Base-by-base conservation (phyloP, 1,284 basidiomycete genomes). In the Rhodotorula sp. region DNA sequence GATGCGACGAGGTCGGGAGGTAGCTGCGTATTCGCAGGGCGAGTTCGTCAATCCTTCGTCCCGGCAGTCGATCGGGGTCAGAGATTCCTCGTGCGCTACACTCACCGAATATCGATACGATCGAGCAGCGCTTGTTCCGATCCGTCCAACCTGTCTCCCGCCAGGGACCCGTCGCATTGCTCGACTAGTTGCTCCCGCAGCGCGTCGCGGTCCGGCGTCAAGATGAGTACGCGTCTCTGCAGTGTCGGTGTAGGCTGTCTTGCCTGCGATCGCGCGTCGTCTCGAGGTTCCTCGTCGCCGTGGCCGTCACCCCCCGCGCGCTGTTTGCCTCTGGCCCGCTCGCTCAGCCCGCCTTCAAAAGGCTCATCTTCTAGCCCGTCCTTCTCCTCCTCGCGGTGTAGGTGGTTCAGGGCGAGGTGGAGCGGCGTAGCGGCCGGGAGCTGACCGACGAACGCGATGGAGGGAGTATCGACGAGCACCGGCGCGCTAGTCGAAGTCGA, bases 361-460 rank as follows among this genome's bases (percentile, higher is more conserved):
- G 5, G 8, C 7, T 6, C 4, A 5, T n/a, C 12, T 1, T 23
- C 23, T 3, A 3, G 8, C 0, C n/a, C 7, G n/a, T 34, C 46
- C 23, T 10, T 14, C 23, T 14, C 54, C 23, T 14, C 54, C 14
- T 59, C 52, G 2, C 10, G 26, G 18, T 52, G 58, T 7, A 76
- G 61, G 56, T 76, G 74, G 52, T 67, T 65, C 39, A 73, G 39
- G 0, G 74, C 69, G 61, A 73, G 12, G 63, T 76, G 69, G 3
- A 73, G 34, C 10, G 69, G 43, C 16, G 67, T 67, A 6, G 71
- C 65, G 3, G 46, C 23, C 6, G 69, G 67, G 18, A 73, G 29
- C 20, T 61, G 59, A 4, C 74, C 74, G n/a, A 65, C 21, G 21
- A 76, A 16, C 43, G 68, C 71, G 48, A 75, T 43, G 26, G 64